Evolutionary conservation across 169 alveolate genomes (phyloP).

Genomic region (Plasmodium gaboni): DNA sequence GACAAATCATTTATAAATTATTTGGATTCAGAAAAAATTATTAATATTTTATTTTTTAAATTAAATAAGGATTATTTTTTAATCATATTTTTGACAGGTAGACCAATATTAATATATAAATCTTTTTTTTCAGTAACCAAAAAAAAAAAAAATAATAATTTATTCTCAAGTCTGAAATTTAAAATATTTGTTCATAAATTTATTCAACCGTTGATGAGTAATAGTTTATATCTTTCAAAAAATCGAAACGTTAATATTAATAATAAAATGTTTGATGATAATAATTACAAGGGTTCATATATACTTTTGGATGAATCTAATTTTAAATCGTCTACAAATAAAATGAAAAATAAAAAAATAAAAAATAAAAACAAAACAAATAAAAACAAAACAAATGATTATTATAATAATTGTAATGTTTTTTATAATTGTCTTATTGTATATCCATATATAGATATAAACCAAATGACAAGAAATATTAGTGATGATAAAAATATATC

Average conservation of each 20-base stretch:
- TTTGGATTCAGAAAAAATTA: constrained; percentile 27
- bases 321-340: background rate
- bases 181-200: constrained; percentile 32
- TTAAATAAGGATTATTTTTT: constrained; percentile 28
- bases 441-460: constrained; percentile 29
- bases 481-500: background rate
- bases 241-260: background rate
- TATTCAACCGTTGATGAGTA: constrained; percentile 26
- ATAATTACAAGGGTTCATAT: constrained; percentile 16
- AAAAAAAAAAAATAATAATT: background rate
- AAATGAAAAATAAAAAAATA: background rate
- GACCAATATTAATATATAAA: constrained; percentile 61
- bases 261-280: background rate
- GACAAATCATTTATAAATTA: background rate
- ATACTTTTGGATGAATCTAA: constrained; percentile 1
- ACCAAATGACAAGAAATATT: background rate
- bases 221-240: constrained; percentile 11
- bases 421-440: constrained; percentile 12
- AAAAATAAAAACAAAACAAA: background rate
- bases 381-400: background rate
- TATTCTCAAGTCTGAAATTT: constrained; percentile 9
- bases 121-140: background rate
- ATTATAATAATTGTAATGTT: background rate
- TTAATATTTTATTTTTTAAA: constrained; percentile 39
- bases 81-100: constrained; percentile 51